Base-by-base conservation (phyloP, 108 stramenopile species). In the Fragilaria crotonensis region DNA sequence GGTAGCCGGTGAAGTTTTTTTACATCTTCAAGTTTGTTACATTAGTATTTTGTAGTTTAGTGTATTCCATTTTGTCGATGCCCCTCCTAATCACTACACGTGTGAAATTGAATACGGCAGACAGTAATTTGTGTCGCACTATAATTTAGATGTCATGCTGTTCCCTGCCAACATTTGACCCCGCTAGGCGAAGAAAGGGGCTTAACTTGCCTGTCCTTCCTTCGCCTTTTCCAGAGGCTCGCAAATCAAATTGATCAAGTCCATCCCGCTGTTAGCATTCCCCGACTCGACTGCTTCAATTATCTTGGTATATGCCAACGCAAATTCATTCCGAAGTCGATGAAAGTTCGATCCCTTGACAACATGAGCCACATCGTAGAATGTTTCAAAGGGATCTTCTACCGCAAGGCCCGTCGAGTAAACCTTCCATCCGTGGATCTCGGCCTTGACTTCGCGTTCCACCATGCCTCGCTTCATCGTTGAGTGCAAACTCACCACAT, bases 331-430 rank as follows among this genome's bases (percentile, higher is more conserved):
- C 21, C 77, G 79, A 27, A 94, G 84, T 25, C 73, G 66, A 32
- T 85, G 82, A 65, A 83, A 89, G 61, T 86, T 83, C 1, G 72
- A 57, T 28, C 82, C 74, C 64, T 94, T 95, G n/a, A 99, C 76
- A 4, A 98, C 96, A 73, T 99, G 99, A 20, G 96, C 96, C 26
- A 99, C 97, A 72, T 98, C 95, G 66, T 99, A 99, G 76, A 90
- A 95, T 4, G 90, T 93, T 71, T 99, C 99, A 77, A 99, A 98
- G 7, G 99, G 99, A 69, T 99, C 99, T 83, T 99, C 97, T 33
- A 99, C 94, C 23, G 94, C 93, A 31, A 98, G 71, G 46, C 88
- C 84, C 21, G 63, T 84, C 48, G 71, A 78, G 69, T 89, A 85
- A 53, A 82, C 68, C 45, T 84, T 76, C 97, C 97, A 98, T 52